Base-by-base conservation (phyloP, 1,284 basidiomycete genomes). In the Cutaneotrichosporon spelunceum region DNA sequence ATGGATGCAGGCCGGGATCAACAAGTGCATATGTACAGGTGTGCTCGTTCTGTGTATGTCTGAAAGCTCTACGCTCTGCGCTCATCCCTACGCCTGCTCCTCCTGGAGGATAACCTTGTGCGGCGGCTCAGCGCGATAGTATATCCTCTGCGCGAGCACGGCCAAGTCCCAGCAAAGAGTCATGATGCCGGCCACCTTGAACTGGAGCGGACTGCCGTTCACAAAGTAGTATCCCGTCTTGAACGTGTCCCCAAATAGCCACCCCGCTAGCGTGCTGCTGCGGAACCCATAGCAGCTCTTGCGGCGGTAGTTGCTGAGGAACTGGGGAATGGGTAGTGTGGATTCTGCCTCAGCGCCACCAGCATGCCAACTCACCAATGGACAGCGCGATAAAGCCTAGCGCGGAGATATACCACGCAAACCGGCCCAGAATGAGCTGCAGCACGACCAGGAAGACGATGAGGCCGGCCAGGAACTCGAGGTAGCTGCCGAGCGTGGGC, bases 241-340 rank as follows among this genome's bases (percentile, higher is more conserved):
- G 72, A 77, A 81, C 2, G 68, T 39, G 62, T 80, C 79, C 19
- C 79, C 80, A 34, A 77, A 73, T 33, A 81, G 70, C 81, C 80
- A 81, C 5, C 78, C 77, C 0, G 75, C 74, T 3, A 83, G 70
- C 0, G 82, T 82, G 0, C 76, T 75, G 9, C 75, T 66, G 26
- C 82, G 69, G 69, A 83, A 82, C 0, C 83, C 83, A 14, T 81
- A 80, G 9, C 82, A 79, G 14, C 76, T 78, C 63, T 81, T 82
- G 34, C 80, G 72, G 8, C 72, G 66, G 53, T 76, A 80, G 64
- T 83, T 83, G 34, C 78, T 70, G 55, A 83, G 71, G 36, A 83
- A 78, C 67, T 83, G 82, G 1, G 82, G 82, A 53, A 83, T 78
- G 0, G 82, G 83, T 0, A 84, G 73, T 0, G 82, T 83, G 0